Percentiles rank a stretch among this genome's conserved stretches.
These are phyloP conservation scores for Thinopyrum elongatum DNA, from an alignment of 176 grass and related monocot species.

Conservation along the genomic window DNA sequence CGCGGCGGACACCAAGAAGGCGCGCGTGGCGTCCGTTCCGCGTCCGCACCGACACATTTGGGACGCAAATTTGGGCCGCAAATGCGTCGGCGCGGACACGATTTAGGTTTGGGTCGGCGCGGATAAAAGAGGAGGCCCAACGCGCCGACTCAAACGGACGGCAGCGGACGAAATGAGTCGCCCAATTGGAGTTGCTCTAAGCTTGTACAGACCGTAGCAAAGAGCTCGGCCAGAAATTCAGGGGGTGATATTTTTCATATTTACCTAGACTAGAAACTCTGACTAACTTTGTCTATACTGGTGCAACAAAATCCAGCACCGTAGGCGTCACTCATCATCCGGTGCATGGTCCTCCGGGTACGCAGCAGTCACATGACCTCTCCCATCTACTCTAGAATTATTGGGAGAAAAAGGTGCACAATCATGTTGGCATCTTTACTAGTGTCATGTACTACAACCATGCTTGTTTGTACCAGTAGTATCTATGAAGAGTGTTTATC, in stretches of 20 bases:
- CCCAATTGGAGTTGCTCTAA: too few relatives aligned
- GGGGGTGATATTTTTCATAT: not conserved
- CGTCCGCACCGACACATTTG: too few relatives aligned
- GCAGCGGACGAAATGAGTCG: too few relatives aligned
- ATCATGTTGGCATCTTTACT: not conserved
- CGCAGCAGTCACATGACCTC: conserved; percentile 19
- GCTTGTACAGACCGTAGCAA: too few relatives aligned
- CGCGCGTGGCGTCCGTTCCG: too few relatives aligned
- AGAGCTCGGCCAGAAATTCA: not conserved
- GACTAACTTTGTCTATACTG: not conserved
- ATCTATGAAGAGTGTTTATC: not conserved
- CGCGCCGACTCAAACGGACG: too few relatives aligned
- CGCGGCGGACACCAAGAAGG: too few relatives aligned
- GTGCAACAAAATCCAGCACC: conserved; percentile 11
- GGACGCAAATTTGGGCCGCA: too few relatives aligned
- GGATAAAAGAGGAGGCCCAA: too few relatives aligned
- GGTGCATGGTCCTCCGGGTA: conserved; percentile 12
- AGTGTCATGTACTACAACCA: not conserved
- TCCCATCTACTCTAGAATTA: conserved; percentile 8
- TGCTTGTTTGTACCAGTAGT: not conserved
- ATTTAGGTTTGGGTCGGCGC: too few relatives aligned
- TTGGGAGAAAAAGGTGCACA: conserved; percentile 5
- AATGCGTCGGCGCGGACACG: too few relatives aligned
- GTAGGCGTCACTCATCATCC: conserved; percentile 8
- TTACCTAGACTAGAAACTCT: not conserved